Evolutionary conservation across 164 flowering plant genomes (phyloP), one percentile per base, ranked within the genome.

Genomic region (Stephania yunnanensis): DNA sequence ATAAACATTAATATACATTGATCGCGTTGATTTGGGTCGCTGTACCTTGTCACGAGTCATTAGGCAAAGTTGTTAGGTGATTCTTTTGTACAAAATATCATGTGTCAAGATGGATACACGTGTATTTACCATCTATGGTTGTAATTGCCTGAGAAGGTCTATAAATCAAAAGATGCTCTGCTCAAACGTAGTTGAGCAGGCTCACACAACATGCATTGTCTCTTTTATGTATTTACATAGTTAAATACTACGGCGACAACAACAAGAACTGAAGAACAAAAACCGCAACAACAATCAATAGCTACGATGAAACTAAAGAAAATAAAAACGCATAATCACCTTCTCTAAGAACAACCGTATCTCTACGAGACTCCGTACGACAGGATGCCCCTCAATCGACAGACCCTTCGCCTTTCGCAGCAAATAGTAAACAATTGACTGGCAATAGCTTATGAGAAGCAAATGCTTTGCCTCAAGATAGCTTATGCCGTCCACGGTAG

Each of bases 401-500:
- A 87, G 80, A 17, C 99, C 97, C 81, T 89, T 90, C 50, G 95
- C 93, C 87, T 93, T 92, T 67, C 91, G 85, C 15, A 95, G 91
- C 79, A 91, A 76, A 83, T 91, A 93, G 76, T 90, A 95, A 45
- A 95, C 96, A 73, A 91, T 86, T 12, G 92, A 92, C 82, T 92
- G 95, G 81, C 97, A 93, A 84, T 95, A 95, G 71, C 83, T 88
- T 22, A 95, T 76, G 50, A 95, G 93, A 55, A 93, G 82, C 76
- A 95, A 81, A 85, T 92, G 87, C 65, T 95, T 95, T 6, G 94
- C 92, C 73, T 95, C 98, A 64, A 95, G 94, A 85, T 92, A 95
- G 80, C 95, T 95, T 71, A 95, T 85, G 78, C 99, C 98, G 80
- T 93, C 92, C 8, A 80, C 81, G 6, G 99, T 92, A 17, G 90